Evolutionary conservation across 208 protist species (phyloP).

Genomic region (Tritrichomonas musculus): DNA sequence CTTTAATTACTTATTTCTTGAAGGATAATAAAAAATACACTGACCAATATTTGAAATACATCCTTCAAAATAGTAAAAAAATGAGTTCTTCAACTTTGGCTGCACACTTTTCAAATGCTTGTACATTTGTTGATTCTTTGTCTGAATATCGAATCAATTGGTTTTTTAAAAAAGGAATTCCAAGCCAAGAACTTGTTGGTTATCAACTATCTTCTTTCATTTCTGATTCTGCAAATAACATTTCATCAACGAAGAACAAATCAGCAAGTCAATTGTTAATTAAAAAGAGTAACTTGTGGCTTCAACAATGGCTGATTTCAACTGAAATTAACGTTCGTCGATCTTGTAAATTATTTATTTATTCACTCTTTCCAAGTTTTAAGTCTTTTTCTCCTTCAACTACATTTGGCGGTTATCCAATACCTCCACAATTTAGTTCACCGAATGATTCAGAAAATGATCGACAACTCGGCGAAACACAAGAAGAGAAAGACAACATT

Average conservation of each 20-base stretch:
- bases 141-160: not conserved
- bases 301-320: not conserved
- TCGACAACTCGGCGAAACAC: not conserved
- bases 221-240: not conserved
- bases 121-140: not conserved
- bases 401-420: not conserved
- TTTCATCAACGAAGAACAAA: not conserved
- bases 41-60: not conserved
- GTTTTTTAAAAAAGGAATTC: not conserved
- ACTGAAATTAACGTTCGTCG: not conserved
- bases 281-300: not conserved
- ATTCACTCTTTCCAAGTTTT: not conserved
- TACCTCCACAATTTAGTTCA: too few relatives aligned
- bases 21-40: constrained; percentile 23
- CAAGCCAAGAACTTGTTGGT: not conserved
- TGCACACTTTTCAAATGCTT: not conserved
- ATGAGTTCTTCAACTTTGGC: not conserved
- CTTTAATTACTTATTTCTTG: not conserved
- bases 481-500: not conserved
- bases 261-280: not conserved
- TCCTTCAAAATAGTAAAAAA: not conserved
- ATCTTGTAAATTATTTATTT: not conserved
- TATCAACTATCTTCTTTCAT: not conserved
- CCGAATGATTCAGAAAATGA: too few relatives aligned
- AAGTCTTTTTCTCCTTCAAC: not conserved